phyloP scores from a whole-genome alignment of 352 stramenopile species.

The Phytophthora brassicae region DNA sequence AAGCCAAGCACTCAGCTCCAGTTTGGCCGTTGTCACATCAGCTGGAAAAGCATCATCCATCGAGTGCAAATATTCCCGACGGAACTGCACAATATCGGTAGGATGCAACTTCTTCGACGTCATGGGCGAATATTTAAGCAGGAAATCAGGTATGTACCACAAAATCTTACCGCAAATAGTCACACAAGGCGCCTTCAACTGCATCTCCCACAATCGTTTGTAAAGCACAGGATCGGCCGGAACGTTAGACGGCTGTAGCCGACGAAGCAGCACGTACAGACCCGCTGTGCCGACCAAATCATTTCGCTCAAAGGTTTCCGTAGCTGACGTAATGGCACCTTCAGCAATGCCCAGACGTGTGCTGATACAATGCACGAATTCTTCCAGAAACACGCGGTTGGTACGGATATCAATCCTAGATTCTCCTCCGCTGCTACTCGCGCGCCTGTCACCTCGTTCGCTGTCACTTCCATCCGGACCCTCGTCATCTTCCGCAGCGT shows the following conservation, averaged over 20 bases:
- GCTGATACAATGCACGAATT: slow-evolving; percentile 87
- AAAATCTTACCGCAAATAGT: slow-evolving; percentile 84
- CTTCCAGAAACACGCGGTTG: slow-evolving; percentile 85
- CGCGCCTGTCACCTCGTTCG: slow-evolving; percentile 37
- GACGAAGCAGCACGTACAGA: slow-evolving; percentile 89
- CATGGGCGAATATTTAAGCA: slow-evolving; percentile 82
- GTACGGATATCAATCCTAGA: slow-evolving; percentile 81
- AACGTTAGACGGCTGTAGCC: slow-evolving; percentile 81
- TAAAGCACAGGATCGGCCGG: slow-evolving; percentile 88
- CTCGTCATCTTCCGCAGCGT: slow-evolving; percentile 65
- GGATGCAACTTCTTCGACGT: slow-evolving; percentile 85
- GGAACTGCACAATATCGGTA: slow-evolving; percentile 72
- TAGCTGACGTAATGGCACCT: slow-evolving; percentile 74
- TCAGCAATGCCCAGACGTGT: slow-evolving; percentile 62
- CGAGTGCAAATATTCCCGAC: slow-evolving; percentile 76
- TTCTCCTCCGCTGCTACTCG: slow-evolving; percentile 68
- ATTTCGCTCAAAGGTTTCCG: slow-evolving; percentile 88
- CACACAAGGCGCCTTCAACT: slow-evolving; percentile 80
- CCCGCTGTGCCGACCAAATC: slow-evolving; percentile 87
- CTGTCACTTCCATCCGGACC: slow-evolving; percentile 58
- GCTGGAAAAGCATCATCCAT: slow-evolving; percentile 78
- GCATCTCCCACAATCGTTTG: slow-evolving; percentile 89
- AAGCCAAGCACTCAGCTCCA: slow-evolving; percentile 84
- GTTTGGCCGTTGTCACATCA: slow-evolving; percentile 76
- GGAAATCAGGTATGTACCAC: slow-evolving; percentile 88